Evolutionary conservation across 2,329 filamentous ascomycete genomes (phyloP).

Genomic region (Penicillium sp.): DNA sequence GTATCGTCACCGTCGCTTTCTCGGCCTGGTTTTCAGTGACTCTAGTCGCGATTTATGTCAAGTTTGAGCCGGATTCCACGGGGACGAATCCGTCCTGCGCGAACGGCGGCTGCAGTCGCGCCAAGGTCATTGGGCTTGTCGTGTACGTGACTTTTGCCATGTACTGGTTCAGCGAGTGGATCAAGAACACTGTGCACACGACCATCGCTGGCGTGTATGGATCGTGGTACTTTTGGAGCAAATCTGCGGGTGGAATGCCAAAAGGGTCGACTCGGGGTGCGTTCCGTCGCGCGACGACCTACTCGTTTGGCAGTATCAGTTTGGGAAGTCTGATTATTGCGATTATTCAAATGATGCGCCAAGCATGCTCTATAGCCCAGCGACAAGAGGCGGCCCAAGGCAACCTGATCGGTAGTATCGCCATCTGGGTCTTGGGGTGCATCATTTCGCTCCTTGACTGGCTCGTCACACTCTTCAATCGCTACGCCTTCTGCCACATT

Average conservation of each 20-base stretch:
- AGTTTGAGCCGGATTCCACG: constrained; percentile 63
- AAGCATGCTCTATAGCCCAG: constrained; percentile 75
- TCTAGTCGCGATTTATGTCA: constrained; percentile 79
- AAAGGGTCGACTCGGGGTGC: constrained; percentile 79
- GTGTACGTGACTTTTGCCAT: constrained; percentile 86
- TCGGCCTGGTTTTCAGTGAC: constrained; percentile 85
- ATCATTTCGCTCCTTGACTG: constrained; percentile 76
- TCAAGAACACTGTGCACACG: constrained; percentile 91
- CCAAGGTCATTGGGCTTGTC: constrained; percentile 77
- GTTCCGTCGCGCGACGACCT: constrained; percentile 75
- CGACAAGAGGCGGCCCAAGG: constrained; percentile 63
- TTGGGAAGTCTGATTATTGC: constrained; percentile 83
- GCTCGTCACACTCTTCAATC: constrained; percentile 84
- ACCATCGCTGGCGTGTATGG: constrained; percentile 87
- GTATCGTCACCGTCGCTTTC: constrained; percentile 70
- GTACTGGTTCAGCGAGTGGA: constrained; percentile 91
- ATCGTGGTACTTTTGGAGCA: constrained; percentile 81
- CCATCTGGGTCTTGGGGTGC: constrained; percentile 75
- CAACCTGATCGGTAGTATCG: constrained; percentile 63
- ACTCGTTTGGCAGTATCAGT: constrained; percentile 88
- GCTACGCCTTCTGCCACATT: constrained; percentile 90
- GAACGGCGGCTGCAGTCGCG: constrained; percentile 65
- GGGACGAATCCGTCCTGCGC: constrained; percentile 54
- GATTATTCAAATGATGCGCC: constrained; percentile 79
- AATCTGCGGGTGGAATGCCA: constrained; percentile 64